These are phyloP conservation scores for Auricularia sp. DNA, from an alignment of 768 basidiomycete genomes.

Conservation along the genomic window DNA sequence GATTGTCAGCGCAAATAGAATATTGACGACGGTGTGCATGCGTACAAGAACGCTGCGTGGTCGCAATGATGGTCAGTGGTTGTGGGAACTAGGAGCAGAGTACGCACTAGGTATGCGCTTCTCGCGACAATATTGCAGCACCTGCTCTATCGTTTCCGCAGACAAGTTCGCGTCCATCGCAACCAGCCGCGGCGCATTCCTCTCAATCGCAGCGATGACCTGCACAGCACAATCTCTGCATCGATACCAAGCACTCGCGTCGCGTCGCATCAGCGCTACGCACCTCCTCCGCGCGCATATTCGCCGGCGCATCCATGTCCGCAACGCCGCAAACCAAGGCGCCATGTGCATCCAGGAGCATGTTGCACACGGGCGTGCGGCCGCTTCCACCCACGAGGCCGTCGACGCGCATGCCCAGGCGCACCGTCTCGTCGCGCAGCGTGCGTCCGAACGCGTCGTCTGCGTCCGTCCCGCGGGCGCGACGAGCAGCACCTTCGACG, in stretches of 20 bases:
- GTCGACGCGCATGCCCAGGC: constrained; percentile 72
- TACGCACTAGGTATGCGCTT: constrained; percentile 44
- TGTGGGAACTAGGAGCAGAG: constrained; percentile 8
- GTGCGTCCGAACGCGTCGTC: constrained; percentile 76
- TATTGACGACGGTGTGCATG: constrained; percentile 4
- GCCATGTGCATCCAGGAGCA: constrained; percentile 66
- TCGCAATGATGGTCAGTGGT: not conserved
- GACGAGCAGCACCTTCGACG: constrained; percentile 45
- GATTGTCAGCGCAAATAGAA: constrained; percentile 5
- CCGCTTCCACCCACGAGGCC: constrained; percentile 44
- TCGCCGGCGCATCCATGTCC: constrained; percentile 71
- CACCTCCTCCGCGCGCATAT: constrained; percentile 39
- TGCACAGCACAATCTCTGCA: constrained; percentile 17
- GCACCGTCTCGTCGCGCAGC: constrained; percentile 44
- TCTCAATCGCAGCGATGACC: constrained; percentile 42
- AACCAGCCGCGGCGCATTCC: constrained; percentile 46
- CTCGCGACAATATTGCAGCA: constrained; percentile 44
- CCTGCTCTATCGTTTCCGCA: constrained; percentile 35
- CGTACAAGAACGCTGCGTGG: constrained; percentile 65
- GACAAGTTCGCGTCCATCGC: constrained; percentile 72
- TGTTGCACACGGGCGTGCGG: constrained; percentile 76
- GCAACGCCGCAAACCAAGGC: constrained; percentile 78
- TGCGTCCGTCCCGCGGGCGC: constrained; percentile 69
- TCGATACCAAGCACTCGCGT: not conserved
- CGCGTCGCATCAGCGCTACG: constrained; percentile 8